A percentile compares a stretch with the other conserved stretches of the same genome.
Evolutionary conservation across 129 eudicot species (phyloP).

Genomic region (Heracleum sosnowskyi): DNA sequence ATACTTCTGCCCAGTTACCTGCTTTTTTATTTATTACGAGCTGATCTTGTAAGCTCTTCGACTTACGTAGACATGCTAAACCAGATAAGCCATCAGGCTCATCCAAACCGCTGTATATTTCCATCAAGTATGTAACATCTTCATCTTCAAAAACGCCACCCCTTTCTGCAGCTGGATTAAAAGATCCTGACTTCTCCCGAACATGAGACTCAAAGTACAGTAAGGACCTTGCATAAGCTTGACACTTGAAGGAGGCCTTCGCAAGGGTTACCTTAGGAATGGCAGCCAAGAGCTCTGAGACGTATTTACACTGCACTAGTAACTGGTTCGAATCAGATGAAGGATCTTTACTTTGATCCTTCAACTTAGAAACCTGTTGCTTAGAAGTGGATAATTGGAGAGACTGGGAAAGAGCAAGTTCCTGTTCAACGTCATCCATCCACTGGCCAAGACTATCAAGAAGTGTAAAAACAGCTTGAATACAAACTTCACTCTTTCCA

Average conservation of each 20-base stretch:
- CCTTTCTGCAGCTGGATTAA: conserved; percentile 83
- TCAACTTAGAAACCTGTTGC: conserved; percentile 43
- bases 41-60: conserved; percentile 84
- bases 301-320: conserved; percentile 73
- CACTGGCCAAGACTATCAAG: conserved; percentile 98
- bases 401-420: conserved; percentile 80
- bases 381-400: conserved; percentile 43
- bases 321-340: conserved; percentile 41
- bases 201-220: conserved; percentile 92
- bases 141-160: conserved; percentile 83
- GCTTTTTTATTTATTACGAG: conserved; percentile 79
- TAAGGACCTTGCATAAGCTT: conserved; percentile 92
- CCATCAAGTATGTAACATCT: conserved; percentile 87
- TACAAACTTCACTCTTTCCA: conserved; percentile 94
- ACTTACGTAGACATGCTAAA: conserved; percentile 77
- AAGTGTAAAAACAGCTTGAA: conserved; percentile 86
- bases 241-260: conserved; percentile 91
- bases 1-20: conserved; percentile 99
- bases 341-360: conserved; percentile 35
- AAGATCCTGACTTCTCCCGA: conserved; percentile 85
- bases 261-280: conserved; percentile 92
- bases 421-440: conserved; percentile 94
- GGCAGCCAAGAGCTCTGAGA: conserved; percentile 80
- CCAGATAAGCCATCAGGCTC: conserved; percentile 97
- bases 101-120: conserved; percentile 84